Evolutionary conservation across 495 filamentous ascomycete species (phyloP).

Genomic region (Neurospora sp.): DNA sequence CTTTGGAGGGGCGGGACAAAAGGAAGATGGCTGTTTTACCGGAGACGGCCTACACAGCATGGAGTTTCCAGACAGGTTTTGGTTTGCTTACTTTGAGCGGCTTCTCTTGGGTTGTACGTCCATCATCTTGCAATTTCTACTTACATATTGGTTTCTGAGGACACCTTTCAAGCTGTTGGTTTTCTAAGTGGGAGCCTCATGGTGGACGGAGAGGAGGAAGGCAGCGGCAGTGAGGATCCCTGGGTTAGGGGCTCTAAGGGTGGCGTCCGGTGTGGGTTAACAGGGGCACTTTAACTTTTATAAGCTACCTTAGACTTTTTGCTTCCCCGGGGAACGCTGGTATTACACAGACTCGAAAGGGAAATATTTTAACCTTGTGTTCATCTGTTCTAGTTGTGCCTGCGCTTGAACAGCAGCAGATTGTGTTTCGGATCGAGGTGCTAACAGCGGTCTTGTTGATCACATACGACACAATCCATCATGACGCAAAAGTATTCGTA

Average conservation of each 20-base stretch:
- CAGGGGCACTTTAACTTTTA: neutral
- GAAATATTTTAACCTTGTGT: neutral
- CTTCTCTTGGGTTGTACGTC: neutral
- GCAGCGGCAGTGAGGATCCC: neutral
- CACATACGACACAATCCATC: neutral
- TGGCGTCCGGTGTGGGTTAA: neutral
- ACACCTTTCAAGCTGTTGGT: neutral
- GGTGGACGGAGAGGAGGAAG: neutral
- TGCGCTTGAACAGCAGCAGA: neutral
- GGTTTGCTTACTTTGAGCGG: neutral
- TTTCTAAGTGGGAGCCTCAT: neutral
- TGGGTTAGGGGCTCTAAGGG: neutral
- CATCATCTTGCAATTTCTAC: neutral
- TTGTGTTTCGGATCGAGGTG: neutral
- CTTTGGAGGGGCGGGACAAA: neutral
- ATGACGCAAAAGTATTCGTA: no score
- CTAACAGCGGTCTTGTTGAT: neutral
- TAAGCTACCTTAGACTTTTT: neutral
- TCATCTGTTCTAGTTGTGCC: neutral
- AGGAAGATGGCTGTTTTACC: neutral
- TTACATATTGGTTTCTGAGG: neutral
- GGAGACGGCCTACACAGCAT: neutral
- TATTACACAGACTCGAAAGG: neutral
- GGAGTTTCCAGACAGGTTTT: neutral
- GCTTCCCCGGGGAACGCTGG: neutral